Conservation (phyloP, 306 rosid species). For the Canavalia ensiformis region DNA sequence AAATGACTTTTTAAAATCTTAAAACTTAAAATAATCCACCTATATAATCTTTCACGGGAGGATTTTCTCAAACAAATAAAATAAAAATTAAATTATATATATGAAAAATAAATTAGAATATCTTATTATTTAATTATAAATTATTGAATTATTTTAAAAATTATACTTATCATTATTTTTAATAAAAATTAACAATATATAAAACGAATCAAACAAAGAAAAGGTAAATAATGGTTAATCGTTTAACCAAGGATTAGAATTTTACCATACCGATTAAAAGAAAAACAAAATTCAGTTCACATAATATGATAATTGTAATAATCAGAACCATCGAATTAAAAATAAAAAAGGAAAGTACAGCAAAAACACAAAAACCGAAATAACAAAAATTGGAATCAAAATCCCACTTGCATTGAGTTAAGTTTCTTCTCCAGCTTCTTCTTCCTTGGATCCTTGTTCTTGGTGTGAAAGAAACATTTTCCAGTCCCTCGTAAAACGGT, state of each 20-base stretch:
- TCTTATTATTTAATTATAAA: no score
- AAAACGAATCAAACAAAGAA: background rate
- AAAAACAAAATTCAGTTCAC: background rate
- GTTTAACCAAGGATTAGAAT: background rate
- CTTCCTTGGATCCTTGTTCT: background rate
- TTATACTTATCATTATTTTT: no score
- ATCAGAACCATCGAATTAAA: background rate
- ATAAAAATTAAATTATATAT: no score
- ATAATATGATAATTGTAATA: background rate
- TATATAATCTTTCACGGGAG: no score
- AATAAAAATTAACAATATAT: background rate
- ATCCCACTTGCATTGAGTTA: background rate
- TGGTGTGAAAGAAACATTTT: background rate
- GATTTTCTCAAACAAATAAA: no score
- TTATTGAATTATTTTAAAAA: no score
- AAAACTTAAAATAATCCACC: no score
- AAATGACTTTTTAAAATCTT: no score
- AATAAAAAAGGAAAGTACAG: background rate
- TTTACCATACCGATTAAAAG: background rate
- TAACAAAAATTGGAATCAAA: no score
- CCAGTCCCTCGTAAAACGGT: conserved; percentile 29
- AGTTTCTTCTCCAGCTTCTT: background rate
- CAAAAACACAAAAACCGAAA: background rate
- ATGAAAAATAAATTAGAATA: no score
- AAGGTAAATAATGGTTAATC: no score